These are phyloP conservation scores for Fusarium dimerum DNA, from an alignment of 2,329 filamentous ascomycete genomes.

Conservation along the genomic window DNA sequence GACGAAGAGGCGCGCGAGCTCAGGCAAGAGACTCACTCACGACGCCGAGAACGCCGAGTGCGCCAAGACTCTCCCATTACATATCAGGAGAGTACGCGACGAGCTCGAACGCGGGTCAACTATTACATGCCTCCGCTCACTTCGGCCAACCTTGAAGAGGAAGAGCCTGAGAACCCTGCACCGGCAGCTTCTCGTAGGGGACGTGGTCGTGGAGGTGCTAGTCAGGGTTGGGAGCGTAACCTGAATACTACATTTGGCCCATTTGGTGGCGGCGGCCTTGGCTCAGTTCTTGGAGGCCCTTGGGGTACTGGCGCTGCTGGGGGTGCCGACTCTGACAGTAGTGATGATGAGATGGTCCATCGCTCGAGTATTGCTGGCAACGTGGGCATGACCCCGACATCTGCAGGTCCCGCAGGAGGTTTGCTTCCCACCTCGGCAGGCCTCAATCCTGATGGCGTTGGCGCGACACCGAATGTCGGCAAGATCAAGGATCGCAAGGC, in stretches of 20 bases:
- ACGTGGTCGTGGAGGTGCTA: conserved; percentile 62
- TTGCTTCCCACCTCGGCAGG: conserved; percentile 44
- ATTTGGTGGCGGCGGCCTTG: conserved; percentile 79
- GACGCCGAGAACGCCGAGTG: conserved; percentile 52
- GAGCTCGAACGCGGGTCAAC: conserved; percentile 66
- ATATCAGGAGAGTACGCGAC: conserved; percentile 57
- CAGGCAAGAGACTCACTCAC: conserved; percentile 53
- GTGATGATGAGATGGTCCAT: conserved; percentile 83
- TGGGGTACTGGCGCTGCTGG: conserved; percentile 74
- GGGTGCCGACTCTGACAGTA: conserved; percentile 90
- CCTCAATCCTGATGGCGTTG: conserved; percentile 45
- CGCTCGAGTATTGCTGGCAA: conserved; percentile 59
- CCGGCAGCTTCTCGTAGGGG: conserved; percentile 70
- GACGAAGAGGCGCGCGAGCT: conserved; percentile 67
- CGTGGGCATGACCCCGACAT: conserved; percentile 61
- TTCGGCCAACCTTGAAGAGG: conserved; percentile 65
- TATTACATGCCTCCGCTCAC: conserved; percentile 80
- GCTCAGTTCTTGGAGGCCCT: conserved; percentile 72
- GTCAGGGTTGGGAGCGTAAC: conserved; percentile 70
- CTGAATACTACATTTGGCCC: conserved; percentile 90
- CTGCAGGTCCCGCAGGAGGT: conserved; percentile 48
- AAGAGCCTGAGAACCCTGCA: conserved; percentile 67
- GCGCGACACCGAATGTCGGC: conserved; percentile 75
- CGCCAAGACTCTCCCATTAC: conserved; percentile 56
- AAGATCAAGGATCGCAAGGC: conserved; percentile 93